Evolutionary conservation across 306 rosid species (phyloP).

Genomic region (Herpetospermum pedunculosum): DNA sequence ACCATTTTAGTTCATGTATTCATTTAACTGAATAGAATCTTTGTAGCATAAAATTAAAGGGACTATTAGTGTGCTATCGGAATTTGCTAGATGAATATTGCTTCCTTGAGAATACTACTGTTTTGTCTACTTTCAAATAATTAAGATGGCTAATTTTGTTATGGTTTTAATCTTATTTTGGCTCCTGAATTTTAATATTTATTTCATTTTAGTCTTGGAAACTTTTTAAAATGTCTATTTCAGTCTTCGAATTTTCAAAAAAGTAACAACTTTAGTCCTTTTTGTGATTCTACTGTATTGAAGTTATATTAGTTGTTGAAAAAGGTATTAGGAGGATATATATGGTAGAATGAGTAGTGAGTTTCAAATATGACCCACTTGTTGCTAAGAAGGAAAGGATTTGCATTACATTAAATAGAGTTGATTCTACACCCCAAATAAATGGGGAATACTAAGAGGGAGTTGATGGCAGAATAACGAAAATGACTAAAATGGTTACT

Average conservation of each 20-base stretch:
- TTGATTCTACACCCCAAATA: background rate
- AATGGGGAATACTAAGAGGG: background rate
- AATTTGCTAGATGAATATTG: background rate
- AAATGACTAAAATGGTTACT: background rate
- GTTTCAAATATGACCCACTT: background rate
- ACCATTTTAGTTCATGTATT: slow-evolving; percentile 8
- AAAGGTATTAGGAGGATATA: background rate
- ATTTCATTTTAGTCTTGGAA: background rate
- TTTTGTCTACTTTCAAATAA: background rate
- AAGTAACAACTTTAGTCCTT: background rate
- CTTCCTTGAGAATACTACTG: background rate
- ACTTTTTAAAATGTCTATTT: background rate
- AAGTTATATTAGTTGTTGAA: background rate
- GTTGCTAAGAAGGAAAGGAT: background rate
- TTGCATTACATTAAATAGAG: background rate
- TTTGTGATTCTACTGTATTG: background rate
- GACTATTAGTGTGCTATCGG: background rate
- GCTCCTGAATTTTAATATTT: background rate
- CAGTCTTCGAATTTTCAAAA: background rate
- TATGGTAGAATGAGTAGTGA: background rate
- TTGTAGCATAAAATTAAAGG: background rate
- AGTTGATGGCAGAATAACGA: background rate
- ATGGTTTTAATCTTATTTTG: background rate
- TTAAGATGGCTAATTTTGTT: background rate
- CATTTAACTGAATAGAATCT: background rate